These are phyloP conservation scores for Neurospora africana DNA, from an alignment of 495 filamentous ascomycete species.

Conservation along the genomic window DNA sequence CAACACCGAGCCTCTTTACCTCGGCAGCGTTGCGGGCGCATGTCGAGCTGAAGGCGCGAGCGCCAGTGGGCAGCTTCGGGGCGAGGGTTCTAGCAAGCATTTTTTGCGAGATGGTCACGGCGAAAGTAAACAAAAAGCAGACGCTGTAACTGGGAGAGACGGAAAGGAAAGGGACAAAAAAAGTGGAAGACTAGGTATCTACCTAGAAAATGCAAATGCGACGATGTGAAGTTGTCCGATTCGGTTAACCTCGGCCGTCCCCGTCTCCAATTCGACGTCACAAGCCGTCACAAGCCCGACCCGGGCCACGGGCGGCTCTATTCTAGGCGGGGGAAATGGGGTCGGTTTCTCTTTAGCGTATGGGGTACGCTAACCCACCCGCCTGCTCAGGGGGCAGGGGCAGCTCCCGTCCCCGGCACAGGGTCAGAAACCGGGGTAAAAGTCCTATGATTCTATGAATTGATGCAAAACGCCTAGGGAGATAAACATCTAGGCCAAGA, in stretches of 20 bases:
- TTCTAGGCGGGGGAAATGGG: neutral
- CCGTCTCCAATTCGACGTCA: neutral
- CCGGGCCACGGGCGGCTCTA: neutral
- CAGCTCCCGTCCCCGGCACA: neutral
- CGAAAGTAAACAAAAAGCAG: neutral
- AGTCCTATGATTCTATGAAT: neutral
- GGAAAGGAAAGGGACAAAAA: neutral
- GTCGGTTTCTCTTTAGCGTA: neutral
- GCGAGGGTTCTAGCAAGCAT: neutral
- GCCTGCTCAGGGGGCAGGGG: neutral
- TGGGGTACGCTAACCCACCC: neutral
- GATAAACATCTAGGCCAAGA: neutral
- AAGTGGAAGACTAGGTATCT: neutral
- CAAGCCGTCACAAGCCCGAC: neutral
- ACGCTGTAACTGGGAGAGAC: neutral
- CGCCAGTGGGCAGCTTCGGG: slow-evolving; percentile 20
- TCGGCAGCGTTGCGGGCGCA: slow-evolving; percentile 47
- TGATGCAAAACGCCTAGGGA: neutral
- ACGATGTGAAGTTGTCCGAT: neutral
- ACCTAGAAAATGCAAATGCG: neutral
- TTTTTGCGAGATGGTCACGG: neutral
- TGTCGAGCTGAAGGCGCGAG: slow-evolving; percentile 45
- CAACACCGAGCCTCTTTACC: slow-evolving; percentile 81
- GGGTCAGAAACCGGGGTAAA: neutral
- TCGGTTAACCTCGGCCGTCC: slow-evolving; percentile 34